phyloP scores from a whole-genome alignment of 2,329 filamentous ascomycete genomes.

The Alternaria conjuncta region DNA sequence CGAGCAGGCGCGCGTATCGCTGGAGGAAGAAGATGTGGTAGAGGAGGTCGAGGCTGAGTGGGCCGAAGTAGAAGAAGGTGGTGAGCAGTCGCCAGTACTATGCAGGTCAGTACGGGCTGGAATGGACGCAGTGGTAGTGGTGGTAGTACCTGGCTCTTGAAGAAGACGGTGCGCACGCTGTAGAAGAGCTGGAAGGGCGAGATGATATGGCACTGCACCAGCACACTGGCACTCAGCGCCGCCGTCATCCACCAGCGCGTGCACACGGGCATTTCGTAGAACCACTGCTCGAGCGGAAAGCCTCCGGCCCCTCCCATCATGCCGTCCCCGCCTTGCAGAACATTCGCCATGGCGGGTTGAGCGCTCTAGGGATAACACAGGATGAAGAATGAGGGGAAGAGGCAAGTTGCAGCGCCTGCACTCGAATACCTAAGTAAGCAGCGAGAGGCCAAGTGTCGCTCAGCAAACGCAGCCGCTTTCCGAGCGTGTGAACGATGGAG shows the following conservation, averaged over 20 bases:
- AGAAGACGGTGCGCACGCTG: conserved; percentile 89
- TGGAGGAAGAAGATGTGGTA: conserved; percentile 99
- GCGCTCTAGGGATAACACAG: not conserved
- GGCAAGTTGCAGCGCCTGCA: not conserved
- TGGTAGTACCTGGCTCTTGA: conserved; percentile 79
- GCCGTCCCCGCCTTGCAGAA: conserved; percentile 51
- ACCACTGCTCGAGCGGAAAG: conserved; percentile 94
- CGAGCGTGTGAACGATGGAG: not conserved
- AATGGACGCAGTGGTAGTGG: not conserved
- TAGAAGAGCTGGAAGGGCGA: conserved; percentile 97
- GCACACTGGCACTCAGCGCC: conserved; percentile 81
- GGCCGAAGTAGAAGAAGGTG: conserved; percentile 97
- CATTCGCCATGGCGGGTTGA: conserved; percentile 51
- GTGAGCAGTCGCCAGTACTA: conserved; percentile 97
- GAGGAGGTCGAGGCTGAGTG: conserved; percentile 88
- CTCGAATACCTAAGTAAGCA: not conserved
- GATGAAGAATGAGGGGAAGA: no score
- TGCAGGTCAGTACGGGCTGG: conserved; percentile 4
- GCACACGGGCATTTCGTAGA: conserved; percentile 97
- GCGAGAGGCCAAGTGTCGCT: conserved; percentile 18
- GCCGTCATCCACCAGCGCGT: conserved; percentile 97
- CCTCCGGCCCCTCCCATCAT: conserved; percentile 62
- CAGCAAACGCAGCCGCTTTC: not conserved
- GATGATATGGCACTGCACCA: conserved; percentile 92
- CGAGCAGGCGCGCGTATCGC: conserved; percentile 91